Evolutionary conservation across 2,329 filamentous ascomycete genomes (phyloP).

Genomic region (Cercospora beticola): DNA sequence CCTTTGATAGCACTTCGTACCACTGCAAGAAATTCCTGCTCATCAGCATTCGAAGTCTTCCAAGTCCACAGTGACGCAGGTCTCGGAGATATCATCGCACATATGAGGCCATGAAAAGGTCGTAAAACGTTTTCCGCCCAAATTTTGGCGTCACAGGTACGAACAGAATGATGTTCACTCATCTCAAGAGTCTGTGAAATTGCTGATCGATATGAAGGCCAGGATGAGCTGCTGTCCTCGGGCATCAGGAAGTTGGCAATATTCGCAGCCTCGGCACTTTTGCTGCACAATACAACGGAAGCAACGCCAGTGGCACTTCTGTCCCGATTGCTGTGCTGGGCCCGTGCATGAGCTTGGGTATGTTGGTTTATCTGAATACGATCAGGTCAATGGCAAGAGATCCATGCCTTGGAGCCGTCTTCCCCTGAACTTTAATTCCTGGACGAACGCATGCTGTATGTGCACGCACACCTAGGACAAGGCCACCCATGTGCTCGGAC

Average conservation of each 20-base stretch:
- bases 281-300: neutral
- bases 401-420: neutral
- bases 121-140: too few relatives aligned
- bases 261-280: neutral
- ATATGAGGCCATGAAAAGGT: too few relatives aligned
- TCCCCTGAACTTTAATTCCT: neutral
- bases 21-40: neutral
- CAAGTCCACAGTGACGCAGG: neutral
- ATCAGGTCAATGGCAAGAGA: neutral
- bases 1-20: slow-evolving; percentile 6
- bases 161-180: neutral
- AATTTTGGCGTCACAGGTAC: neutral
- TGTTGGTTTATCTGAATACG: neutral
- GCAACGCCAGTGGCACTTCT: neutral
- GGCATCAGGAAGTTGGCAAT: neutral
- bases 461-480: neutral
- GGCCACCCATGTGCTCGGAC: neutral
- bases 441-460: neutral
- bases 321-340: neutral
- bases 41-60: neutral
- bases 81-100: neutral
- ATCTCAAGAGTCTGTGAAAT: neutral
- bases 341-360: neutral
- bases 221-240: neutral
- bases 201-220: neutral